Evolutionary conservation across 1,139 yeast genomes (phyloP).

Genomic region (Saccharomycopsis hybrid): DNA sequence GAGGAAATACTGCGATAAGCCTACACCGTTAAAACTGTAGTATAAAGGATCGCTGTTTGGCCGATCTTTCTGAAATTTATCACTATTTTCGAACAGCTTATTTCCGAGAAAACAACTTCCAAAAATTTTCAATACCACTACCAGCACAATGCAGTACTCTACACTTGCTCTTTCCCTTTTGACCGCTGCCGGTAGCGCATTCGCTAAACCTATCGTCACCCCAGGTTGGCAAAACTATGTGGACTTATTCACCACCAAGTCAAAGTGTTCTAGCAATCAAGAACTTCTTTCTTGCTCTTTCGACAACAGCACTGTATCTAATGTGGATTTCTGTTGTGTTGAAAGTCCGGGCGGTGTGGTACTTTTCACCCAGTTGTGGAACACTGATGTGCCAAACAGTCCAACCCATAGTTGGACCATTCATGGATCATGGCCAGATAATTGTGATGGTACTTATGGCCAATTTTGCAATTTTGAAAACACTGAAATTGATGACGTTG

Average conservation of each 20-base stretch:
- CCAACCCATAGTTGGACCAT: slow-evolving; percentile 73
- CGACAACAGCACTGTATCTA: slow-evolving; percentile 31
- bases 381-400: slow-evolving; percentile 75
- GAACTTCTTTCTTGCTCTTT: slow-evolving; percentile 15
- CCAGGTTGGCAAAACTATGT: slow-evolving; percentile 18
- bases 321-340: slow-evolving; percentile 67
- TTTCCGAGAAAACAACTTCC: no score
- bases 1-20: no score
- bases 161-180: no score
- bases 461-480: slow-evolving; percentile 68
- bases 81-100: no score
- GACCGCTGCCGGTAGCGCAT: no score
- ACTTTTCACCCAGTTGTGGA: slow-evolving; percentile 91
- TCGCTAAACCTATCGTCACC: slow-evolving; percentile 11
- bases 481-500: slow-evolving; percentile 40
- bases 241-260: slow-evolving; percentile 19
- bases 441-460: slow-evolving; percentile 66
- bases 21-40: no score
- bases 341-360: slow-evolving; percentile 70
- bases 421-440: slow-evolving; percentile 84
- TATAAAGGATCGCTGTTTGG: no score
- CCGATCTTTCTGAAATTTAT: no score
- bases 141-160: no score
- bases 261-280: slow-evolving; percentile 9
- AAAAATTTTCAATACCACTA: no score